Base-by-base conservation (phyloP, 352 stramenopile species). In the Pythium dissotocum region DNA sequence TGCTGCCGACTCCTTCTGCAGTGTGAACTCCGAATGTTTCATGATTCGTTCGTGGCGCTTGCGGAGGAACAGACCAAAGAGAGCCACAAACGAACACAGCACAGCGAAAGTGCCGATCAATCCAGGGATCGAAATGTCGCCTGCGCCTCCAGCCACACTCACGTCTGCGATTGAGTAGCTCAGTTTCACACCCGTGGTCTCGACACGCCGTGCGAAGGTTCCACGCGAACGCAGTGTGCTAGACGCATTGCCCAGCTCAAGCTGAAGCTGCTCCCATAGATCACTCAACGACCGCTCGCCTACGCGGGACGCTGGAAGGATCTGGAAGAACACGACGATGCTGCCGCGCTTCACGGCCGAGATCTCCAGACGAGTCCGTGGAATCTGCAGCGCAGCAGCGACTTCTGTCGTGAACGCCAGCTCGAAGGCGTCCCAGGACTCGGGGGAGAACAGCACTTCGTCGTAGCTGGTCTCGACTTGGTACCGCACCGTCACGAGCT, bases 401-500 rank as follows among this genome's bases (percentile, higher is more conserved):
- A 92, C 71, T 55, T 92, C 84, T 0, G 82, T 90, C 3, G 77
- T 87, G 65, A 92, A 92, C 6, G 84, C 77, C 16, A 79, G 42
- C 21, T 88, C 79, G 57, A 92, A 92, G 0, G 79, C 79, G n/a
- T 81, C 74, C 32, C 77, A 67, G 4, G 79, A 64, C 35, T 87
- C 65, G 35, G 80, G 61, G 1, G 77, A 87, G 59, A 90, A 90
- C 18, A 91, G 70, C 40, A 92, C 78, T 54, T 92, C 84, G 61
- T 92, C 82, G 70, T 82, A 92, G 60, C 81, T 82, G 74, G 89
- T 89, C 69, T 92, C 82, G 8, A 92, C 77, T 62, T 89, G 63
- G 70, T 90, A 92, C 57, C 74, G 78, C 58, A 90, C 76, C 10
- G 78, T 75, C 26, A 91, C 80, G 16, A 88, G 75, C 63, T 88